Evolutionary conservation across 2,329 filamentous ascomycete species (phyloP), one percentile per base, ranked within the genome.

Genomic region (Dothiorella sarmentorum): DNA sequence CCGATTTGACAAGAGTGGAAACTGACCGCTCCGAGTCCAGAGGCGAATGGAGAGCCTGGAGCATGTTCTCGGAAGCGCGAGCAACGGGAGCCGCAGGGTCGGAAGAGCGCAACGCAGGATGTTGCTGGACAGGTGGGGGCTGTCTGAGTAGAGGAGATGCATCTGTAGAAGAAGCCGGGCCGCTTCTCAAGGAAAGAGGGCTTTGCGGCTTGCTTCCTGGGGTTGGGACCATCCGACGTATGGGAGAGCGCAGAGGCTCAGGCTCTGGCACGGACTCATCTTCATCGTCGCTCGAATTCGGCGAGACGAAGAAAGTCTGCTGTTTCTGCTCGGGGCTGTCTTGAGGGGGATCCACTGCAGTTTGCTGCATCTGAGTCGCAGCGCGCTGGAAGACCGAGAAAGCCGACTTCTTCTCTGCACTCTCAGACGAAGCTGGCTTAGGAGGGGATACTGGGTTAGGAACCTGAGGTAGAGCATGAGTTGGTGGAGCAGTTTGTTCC

Each of bases 301-400:
- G 49, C 15, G 49, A 55, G 18, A 70, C 68, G 44, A 74, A 73
- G 62, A 74, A 74, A 2, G 72, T 75, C 22, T 66, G 65, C 58
- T 73, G 70, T 3, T 29, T 22, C 49, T 38, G 26, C 22, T 53
- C 26, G n/a, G 49, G 49, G 49, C 33, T 53, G 7, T 53, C 47
- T 26, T 52, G n/a, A 17, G 33, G 15, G 15, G 49, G 27, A 17
- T 53, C 49, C 3, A 29, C 35, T n/a, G 1, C n/a, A 29, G 22
- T n/a, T 20, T 27, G n/a, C 13, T 65, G 64, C 67, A 78, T 73
- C 56, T 76, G 72, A 45, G 66, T 73, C 1, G 73, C 75, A 35
- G 77, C 75, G n/a, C 71, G 69, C 58, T 79, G 77, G 52, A 79
- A 79, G 13, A 76, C 73, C 7, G 75, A 76, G 61, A 78, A 76